Base-by-base conservation (phyloP, 2,329 filamentous ascomycete genomes). In the Karstenula rhodostoma region DNA sequence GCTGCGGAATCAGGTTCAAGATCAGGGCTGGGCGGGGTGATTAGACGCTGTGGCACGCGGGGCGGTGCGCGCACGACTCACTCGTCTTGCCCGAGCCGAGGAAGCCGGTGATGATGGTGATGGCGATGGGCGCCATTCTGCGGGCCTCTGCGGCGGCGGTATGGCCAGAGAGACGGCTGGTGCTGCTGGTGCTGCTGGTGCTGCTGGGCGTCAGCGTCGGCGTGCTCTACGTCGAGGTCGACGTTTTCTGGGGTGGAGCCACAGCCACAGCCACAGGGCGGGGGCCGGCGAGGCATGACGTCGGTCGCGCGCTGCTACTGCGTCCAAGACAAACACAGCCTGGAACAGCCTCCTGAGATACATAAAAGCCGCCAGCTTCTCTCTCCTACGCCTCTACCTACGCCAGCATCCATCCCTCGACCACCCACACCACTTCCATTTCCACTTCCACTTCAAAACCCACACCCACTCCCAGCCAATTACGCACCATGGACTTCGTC, bases 101-200 rank as follows among this genome's bases (percentile, higher is more conserved):
- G 80, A 98, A 99, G 76, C 95, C 95, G 5, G 95, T 99, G 56
- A 99, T 84, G 74, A 99, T 96, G 49, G 94, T 98, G 76, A 97
- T 91, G 4, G 94, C 93, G 67, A 93, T 95, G 54, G n/a, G 42
- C 27, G 17, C 8, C 29, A 32, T 32, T 32, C 7, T 32, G 29
- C 29, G 29, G 29, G 8, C 29, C 29, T 32, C 29, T 10, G 8
- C 7, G 8, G 29, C 29, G 29, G 8, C 7, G 8, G 29, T 10
- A 10, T 10, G 12, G 29, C 29, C 29, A 6, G 29, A 32, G 29
- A 6, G 8, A 32, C 29, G 29, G 29, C 29, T 6, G 29, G 29
- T 32, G 29, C 8, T 32, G 29, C 8, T 32, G 27, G 4, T 29
- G 27, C 8, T 29, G 27, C 27, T 29, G 27, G 27, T 29, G 8